Evolutionary conservation across 495 filamentous ascomycete species (phyloP), one percentile per base, ranked within the genome.

Genomic region (Sporormia fimetaria): DNA sequence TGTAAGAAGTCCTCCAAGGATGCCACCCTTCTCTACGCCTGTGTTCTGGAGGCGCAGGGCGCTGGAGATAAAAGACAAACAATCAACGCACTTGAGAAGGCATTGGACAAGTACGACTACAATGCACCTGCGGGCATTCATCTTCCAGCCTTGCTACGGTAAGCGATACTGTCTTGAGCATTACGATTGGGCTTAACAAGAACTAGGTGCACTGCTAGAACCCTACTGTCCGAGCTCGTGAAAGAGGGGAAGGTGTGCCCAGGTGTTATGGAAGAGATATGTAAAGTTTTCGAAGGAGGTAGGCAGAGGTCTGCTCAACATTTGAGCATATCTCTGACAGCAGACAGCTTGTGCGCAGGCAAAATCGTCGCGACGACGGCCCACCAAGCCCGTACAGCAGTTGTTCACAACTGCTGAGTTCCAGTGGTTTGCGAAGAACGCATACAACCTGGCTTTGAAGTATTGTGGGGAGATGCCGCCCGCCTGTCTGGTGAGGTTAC

Each of bases 361-460:
- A 59, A 61, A 66, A 22, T 45, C 43, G 7, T 44, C 31, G 1
- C 35, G 60, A 53, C 52, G 57, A 34, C 61, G 49, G 47, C 54
- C 32, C 24, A 38, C 23, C 33, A 47, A 25, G 33, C 49, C 14
- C 45, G 58, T 40, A 42, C 55, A 18, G 42, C 58, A 52, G 57
- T 56, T 70, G 10, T 80, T 81, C 57, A 71, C 63, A 1, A 31
- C 68, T 15, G 60, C 62, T 18, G 83, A 92, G 43, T 63, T 88
- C 2, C 69, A 88, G 54, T 90, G 85, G 84, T 84, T 92, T 58
- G 76, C 74, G 32, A 72, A 75, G 38, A 86, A 78, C 48, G 72
- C 74, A 5, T 93, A 90, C 58, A 86, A 87, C 48, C 56, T 84
- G 17, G 72, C 75, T 0, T 55, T 87, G 2, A 74, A 76, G 47